Evolutionary conservation across 2,329 filamentous ascomycete genomes (phyloP), one percentile per base, ranked within the genome.

Genomic region (Cladorrhinum sp.): DNA sequence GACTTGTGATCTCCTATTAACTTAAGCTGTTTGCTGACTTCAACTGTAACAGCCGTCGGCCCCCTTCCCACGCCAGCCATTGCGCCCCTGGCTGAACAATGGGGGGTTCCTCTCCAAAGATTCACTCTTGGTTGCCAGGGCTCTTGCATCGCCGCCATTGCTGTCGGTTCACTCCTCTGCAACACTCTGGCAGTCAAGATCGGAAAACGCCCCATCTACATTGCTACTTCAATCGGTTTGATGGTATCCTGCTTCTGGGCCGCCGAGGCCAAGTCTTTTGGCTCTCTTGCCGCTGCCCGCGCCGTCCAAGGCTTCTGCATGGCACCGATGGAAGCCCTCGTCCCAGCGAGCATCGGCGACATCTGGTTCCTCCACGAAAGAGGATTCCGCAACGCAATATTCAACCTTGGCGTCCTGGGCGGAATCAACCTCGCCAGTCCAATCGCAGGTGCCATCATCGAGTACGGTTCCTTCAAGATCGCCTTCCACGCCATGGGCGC

Each of bases 401-500:
- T 50, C 49, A 50, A 50, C 49, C 23, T 50, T n/a, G 49, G 49
- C 25, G 49, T 50, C 3, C 49, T 50, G 4, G 49, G 49, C 16
- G 49, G 49, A 12, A 50, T 50, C 24, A 50, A 50, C 12, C 49
- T 50, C 13, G 49, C 49, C 23, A 50, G 49, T 13, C 49, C 49
- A 6, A 50, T 50, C n/a, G 49, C 49, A 8, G 49, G 49, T 12
- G 49, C 49, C 49, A 12, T 50, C 22, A 50, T 50, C 9, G 16
- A 50, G 13, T 50, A 50, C 25, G 49, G 49, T 22, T 50, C 49
- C 18, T 50, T 50, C 49, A 50, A 22, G 25, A 50, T 25, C 49
- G 49, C 49, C 18, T 50, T 50, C 49, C 20, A 50, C 22, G 49
- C 49, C 49, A 50, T 50, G 49, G 49, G 49, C 12, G 49, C 49